Percentiles rank a stretch among this genome's conserved stretches.
phyloP scores from a whole-genome alignment of 345 rosid species.

The Abelmoschus esculentus region DNA sequence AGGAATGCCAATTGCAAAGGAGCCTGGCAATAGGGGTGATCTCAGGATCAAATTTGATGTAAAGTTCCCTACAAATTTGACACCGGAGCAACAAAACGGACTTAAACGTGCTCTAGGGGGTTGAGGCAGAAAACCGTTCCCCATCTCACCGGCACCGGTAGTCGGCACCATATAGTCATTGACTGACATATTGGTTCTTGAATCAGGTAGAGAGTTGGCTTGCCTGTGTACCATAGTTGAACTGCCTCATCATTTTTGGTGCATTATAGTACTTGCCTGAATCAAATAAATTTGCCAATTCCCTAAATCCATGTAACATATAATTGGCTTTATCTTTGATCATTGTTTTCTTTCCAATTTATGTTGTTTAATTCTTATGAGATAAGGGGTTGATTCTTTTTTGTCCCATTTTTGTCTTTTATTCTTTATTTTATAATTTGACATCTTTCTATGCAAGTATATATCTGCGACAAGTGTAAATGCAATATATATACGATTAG shows the following conservation, averaged over 20 bases:
- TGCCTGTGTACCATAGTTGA: not conserved
- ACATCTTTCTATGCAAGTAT: too few species aligned
- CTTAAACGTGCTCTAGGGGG: constrained; percentile 62
- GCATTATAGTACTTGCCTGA: not conserved
- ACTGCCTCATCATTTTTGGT: not conserved
- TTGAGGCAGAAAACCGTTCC: constrained; percentile 15
- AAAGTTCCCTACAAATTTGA: constrained; percentile 67
- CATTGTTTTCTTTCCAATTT: not conserved
- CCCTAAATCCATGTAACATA: not conserved
- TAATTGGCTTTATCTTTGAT: not conserved
- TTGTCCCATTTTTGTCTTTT: not conserved
- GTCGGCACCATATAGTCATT: not conserved
- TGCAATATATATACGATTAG: too few species aligned
- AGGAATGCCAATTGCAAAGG: constrained; percentile 92
- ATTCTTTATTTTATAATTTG: not conserved
- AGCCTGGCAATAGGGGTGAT: constrained; percentile 69
- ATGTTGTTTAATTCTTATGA: not conserved
- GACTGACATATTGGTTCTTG: not conserved
- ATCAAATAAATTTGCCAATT: not conserved
- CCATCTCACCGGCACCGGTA: not conserved
- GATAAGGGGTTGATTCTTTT: not conserved
- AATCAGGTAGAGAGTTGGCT: not conserved
- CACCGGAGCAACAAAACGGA: constrained; percentile 63
- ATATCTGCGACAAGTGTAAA: too few species aligned
- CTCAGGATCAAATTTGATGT: constrained; percentile 78